These are phyloP conservation scores for Leptographium radiaticola DNA, from an alignment of 2,329 filamentous ascomycete species.

Conservation along the genomic window DNA sequence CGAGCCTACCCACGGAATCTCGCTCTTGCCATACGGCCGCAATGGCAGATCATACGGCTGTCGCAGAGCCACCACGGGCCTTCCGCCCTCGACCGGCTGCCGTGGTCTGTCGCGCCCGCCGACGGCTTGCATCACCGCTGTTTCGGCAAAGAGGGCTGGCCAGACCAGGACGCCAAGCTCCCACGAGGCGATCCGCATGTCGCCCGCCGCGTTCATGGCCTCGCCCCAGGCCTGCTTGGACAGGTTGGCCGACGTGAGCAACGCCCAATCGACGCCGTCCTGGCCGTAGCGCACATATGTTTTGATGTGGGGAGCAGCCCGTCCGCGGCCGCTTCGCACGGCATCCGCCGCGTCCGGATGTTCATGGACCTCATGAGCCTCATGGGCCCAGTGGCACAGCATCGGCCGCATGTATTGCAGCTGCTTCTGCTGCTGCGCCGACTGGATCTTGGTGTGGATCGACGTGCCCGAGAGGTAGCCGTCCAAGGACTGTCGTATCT, in stretches of 20 bases:
- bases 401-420: constrained; percentile 57
- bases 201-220: constrained; percentile 37
- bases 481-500: constrained; percentile 63
- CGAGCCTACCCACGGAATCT: constrained; percentile 68
- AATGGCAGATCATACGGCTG: constrained; percentile 77
- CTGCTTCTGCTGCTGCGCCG: constrained; percentile 57
- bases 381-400: constrained; percentile 65
- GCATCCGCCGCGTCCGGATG: constrained; percentile 19
- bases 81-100: constrained; percentile 10
- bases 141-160: constrained; percentile 45
- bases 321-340: constrained; percentile 44
- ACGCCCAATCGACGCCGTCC: constrained; percentile 64
- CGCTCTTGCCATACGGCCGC: constrained; percentile 45
- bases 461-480: constrained; percentile 67
- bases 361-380: constrained; percentile 61
- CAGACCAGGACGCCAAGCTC: constrained; percentile 76
- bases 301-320: constrained; percentile 79
- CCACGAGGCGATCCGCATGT: constrained; percentile 64
- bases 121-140: constrained; percentile 50
- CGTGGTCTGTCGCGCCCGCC: constrained; percentile 49
- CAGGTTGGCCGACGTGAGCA: constrained; percentile 82
- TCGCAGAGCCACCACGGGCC: constrained; percentile 49
- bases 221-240: constrained; percentile 85
- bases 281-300: constrained; percentile 55
- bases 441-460: constrained; percentile 70